Evolutionary conservation across 306 rosid genomes (phyloP).

Genomic region (Quercus rubra): DNA sequence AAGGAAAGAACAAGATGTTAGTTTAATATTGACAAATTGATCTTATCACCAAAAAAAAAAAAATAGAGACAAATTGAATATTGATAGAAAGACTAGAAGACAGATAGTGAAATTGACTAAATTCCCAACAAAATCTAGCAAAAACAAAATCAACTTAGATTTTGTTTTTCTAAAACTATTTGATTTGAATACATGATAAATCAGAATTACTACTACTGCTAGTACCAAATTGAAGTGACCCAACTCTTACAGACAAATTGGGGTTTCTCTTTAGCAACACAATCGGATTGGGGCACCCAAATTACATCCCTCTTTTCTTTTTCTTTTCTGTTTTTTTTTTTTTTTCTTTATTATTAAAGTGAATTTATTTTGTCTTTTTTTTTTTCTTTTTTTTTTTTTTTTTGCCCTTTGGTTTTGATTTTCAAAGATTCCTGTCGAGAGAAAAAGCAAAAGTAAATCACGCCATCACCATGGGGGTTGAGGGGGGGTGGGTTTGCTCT

Average conservation of each 20-base stretch:
- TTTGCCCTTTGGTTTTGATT: slow-evolving; percentile 43
- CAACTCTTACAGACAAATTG: background rate
- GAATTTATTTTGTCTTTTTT: background rate
- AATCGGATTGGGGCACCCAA: slow-evolving; percentile 17
- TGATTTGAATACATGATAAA: too few species aligned
- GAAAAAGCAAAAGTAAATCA: slow-evolving; percentile 58
- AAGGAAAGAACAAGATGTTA: too few species aligned
- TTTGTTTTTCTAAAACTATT: too few species aligned
- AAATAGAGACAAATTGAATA: too few species aligned
- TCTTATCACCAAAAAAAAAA: too few species aligned
- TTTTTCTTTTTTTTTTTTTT: slow-evolving; percentile 2
- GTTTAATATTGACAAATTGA: too few species aligned
- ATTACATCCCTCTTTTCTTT: background rate
- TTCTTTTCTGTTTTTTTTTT: background rate
- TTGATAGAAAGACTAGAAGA: too few species aligned
- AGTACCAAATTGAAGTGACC: background rate
- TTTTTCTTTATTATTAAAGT: background rate
- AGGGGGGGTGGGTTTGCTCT: background rate
- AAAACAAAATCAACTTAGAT: too few species aligned
- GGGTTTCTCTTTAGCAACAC: background rate
- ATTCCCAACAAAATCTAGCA: too few species aligned
- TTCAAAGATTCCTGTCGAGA: slow-evolving; percentile 64
- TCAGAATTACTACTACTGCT: too few species aligned
- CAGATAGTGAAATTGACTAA: too few species aligned
- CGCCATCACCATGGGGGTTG: slow-evolving; percentile 43